Evolutionary conservation across 225 moss, liverwort and hornwort genomes (phyloP), one percentile per base, ranked within the genome.

Genomic region (Straminergon stramineum): DNA sequence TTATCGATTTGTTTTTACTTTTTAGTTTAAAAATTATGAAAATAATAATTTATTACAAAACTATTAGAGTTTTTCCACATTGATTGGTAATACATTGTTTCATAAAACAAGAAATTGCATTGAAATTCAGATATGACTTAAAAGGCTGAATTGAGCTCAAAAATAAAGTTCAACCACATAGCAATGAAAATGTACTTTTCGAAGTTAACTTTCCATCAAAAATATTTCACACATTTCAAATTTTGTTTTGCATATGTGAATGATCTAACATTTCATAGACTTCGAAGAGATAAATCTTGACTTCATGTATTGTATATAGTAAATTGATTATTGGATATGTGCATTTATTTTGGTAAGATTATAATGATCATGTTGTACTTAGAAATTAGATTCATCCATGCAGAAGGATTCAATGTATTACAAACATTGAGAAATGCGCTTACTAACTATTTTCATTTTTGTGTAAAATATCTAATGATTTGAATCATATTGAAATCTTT

Each of bases 141-240:
- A 43, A 27, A 43, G 2, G 17, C 15, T 27, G 5, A 28, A 43
- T 16, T 43, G 10, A 74, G 10, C 2, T 45, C 28, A 74, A 74
- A 16, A 74, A 9, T 28, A 9, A 43, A 45, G 6, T 28, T 27
- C 0, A 2, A 9, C 3, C 3, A 16, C 0, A 16, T 45, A 17
- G 1, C 17, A 43, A 45, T 45, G 1, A 2, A 45, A 27, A 10
- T 16, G 1, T 74, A 16, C 16, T 1, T 28, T 45, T 8, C 28
- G 10, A 41, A 3, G 10, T 28, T 73, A 73, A 28, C 48, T 48
- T 45, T 45, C 45, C 45, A 45, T 45, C 45, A 45, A 45, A 45
- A 45, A 45, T 7, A 51, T 31, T 51, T 51, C 2, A 20, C 7
- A 75, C 19, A 32, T 52, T 75, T 75, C 51, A 32, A 17, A 75